These are phyloP conservation scores for Termitomyces heimii DNA, from an alignment of 768 basidiomycete species.

Conservation along the genomic window DNA sequence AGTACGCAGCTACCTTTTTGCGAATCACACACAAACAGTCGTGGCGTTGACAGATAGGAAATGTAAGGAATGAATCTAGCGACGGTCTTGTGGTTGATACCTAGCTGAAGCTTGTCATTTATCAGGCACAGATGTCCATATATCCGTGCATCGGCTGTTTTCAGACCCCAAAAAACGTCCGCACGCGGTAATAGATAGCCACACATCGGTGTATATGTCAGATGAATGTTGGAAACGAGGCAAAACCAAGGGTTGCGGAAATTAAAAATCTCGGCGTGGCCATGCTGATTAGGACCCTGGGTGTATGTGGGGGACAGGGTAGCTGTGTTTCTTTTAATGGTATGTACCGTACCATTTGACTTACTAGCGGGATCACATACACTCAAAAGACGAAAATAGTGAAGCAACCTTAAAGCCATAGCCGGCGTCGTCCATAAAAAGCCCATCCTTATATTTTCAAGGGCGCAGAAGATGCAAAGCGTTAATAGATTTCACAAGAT, in stretches of 20 bases:
- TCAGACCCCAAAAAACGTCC: neutral
- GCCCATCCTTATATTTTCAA: neutral
- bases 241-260: neutral
- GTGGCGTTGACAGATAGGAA: conserved; percentile 4
- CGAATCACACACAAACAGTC: neutral
- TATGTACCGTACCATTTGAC: neutral
- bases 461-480: neutral
- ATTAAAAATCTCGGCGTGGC: neutral
- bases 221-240: neutral
- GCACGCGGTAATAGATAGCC: neutral
- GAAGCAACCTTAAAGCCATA: neutral
- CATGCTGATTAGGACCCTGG: neutral
- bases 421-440: neutral
- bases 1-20: conserved; percentile 6
- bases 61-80: neutral
- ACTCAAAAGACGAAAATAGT: too few species aligned
- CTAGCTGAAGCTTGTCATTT: neutral
- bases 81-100: neutral
- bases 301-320: neutral
- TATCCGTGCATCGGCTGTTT: neutral
- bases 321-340: neutral
- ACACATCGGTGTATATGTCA: neutral
- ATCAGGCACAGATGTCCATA: neutral
- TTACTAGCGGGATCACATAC: too few species aligned
- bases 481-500: neutral